phyloP scores from a whole-genome alignment of 805 yeast species.

The Candida nanaspora region DNA sequence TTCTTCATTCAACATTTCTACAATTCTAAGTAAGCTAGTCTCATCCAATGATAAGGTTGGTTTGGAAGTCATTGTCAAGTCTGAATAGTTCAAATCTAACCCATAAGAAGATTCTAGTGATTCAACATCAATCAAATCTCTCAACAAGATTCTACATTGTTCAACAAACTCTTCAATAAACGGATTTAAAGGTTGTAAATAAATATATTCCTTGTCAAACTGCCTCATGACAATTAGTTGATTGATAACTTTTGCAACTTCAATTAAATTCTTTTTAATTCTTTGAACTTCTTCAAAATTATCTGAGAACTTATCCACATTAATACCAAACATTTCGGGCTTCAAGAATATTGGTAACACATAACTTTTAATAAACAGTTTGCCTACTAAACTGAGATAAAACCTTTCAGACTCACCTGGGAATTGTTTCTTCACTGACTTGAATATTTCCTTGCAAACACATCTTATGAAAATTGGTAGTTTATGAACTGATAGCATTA shows the following conservation, averaged over 20 bases:
- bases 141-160: conserved; percentile 37
- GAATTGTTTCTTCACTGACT: conserved; percentile 28
- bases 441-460: conserved; percentile 39
- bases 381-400: conserved; percentile 62
- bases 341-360: conserved; percentile 36
- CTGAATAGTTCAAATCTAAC: conserved; percentile 55
- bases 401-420: conserved; percentile 55
- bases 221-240: conserved; percentile 66
- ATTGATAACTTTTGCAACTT: conserved; percentile 49
- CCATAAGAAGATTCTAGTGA: conserved; percentile 55
- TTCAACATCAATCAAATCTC: conserved; percentile 42
- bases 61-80: conserved; percentile 43
- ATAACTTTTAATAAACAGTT: conserved; percentile 49
- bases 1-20: conserved; percentile 34
- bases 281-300: conserved; percentile 16
- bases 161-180: conserved; percentile 48
- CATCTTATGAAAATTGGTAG: conserved; percentile 53
- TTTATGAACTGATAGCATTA: conserved; percentile 31
- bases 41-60: conserved; percentile 38
- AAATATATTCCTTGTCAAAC: conserved; percentile 55
- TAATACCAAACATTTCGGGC: conserved; percentile 55
- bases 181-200: conserved; percentile 74
- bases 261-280: conserved; percentile 42
- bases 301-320: conserved; percentile 14
- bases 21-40: conserved; percentile 37